These are phyloP conservation scores for Pezizomycotina sp. DNA, from an alignment of 2,329 filamentous ascomycete genomes.

Conservation along the genomic window DNA sequence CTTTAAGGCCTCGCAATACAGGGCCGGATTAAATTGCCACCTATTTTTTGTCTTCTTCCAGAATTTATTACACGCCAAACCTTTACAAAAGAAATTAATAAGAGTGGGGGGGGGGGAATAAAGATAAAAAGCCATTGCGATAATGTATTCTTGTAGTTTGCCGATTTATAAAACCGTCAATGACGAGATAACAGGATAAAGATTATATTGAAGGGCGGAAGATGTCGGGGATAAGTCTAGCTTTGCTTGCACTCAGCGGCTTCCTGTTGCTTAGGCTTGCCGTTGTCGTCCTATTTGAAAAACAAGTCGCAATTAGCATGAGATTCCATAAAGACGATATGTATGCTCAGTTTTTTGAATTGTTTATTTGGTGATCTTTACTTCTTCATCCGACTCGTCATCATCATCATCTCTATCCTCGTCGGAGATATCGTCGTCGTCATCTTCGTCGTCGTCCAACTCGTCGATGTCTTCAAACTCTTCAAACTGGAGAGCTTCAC, in stretches of 20 bases:
- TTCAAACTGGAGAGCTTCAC: constrained; percentile 92
- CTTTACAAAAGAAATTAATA: too few relatives aligned
- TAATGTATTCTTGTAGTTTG: too few relatives aligned
- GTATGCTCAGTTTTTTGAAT: constrained; percentile 8
- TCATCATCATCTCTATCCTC: constrained; percentile 64
- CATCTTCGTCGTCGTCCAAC: constrained; percentile 75
- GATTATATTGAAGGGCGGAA: constrained; percentile 17
- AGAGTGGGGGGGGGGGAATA: too few relatives aligned
- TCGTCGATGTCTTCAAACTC: constrained; percentile 74
- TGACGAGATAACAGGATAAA: constrained; percentile 7
- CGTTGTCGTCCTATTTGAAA: constrained; percentile 56
- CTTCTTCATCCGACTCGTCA: constrained; percentile 63
- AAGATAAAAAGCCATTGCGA: too few relatives aligned
- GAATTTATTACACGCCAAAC: too few relatives aligned
- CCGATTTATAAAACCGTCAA: constrained; percentile 5
- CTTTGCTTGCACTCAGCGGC: constrained; percentile 93
- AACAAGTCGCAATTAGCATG: constrained; percentile 9
- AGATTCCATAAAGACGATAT: constrained; percentile 3
- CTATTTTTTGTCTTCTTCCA: too few relatives aligned
- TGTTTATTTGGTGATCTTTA: constrained; percentile 30
- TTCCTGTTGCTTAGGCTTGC: constrained; percentile 75
- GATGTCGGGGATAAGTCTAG: constrained; percentile 35
- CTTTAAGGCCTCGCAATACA: too few relatives aligned
- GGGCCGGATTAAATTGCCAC: too few relatives aligned
- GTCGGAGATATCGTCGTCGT: constrained; percentile 73